Base-by-base conservation (phyloP, 1,284 basidiomycete species). In the Apiotrichum gracile region DNA sequence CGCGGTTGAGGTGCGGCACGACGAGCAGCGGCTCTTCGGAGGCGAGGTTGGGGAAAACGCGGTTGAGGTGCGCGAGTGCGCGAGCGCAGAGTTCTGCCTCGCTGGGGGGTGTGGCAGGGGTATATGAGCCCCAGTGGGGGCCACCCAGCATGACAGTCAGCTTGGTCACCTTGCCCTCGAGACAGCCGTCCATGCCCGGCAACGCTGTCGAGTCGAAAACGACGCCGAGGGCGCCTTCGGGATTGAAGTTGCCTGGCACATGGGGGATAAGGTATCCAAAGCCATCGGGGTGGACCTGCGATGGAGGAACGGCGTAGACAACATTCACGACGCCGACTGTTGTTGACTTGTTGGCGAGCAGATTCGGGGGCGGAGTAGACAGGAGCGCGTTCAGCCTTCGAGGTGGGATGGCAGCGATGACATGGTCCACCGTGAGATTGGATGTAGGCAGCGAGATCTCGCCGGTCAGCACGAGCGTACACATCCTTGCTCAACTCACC, bases 211-310 rank as follows among this genome's bases (percentile, higher is more conserved):
- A 88, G 72, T 93, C 90, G 71, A 93, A 93, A 7, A 91, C 86
- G 21, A 84, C 83, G 3, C 90, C 90, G 0, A 92, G 79, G 31
- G 91, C 79, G 8, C 85, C 66, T 52, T 62, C 57, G 0, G 64
- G 61, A 51, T 76, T 73, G 17, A 33, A 13, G 7, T 45, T 21
- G 12, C 55, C 62, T 63, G 55, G 61, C 51, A 66, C 83, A 8
- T 92, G 85, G 0, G 93, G 91, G 49, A 96, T 82, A 61, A 98
- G 85, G 76, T 94, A 97, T 2, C 94, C 94, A 72, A 97, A 97
- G 0, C 93, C 94, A 14, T 81, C 77, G 0, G 88, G 88, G 65
- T 90, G 86, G 59, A 69, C 68, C 48, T 57, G 66, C 41, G 72
- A 66, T 7, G 80, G 79, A 22, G 80, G 72, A 14, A 85, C 72